Conservation (phyloP, 768 basidiomycete genomes). For the Crucibulum laeve region DNA sequence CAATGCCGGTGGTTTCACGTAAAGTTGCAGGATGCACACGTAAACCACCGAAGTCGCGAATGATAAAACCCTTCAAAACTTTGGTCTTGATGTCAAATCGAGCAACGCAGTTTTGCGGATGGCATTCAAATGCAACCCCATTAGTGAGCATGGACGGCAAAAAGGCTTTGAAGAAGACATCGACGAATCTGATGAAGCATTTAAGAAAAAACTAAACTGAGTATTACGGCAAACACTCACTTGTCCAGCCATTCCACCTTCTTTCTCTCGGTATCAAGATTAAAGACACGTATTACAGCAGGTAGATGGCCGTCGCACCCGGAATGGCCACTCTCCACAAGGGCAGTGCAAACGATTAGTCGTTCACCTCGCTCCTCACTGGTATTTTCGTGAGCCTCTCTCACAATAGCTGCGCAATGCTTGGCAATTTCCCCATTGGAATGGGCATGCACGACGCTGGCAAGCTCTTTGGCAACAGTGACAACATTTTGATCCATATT, state of each 20-base stretch:
- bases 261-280: constrained; percentile 47
- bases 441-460: constrained; percentile 44
- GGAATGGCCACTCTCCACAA: constrained; percentile 51
- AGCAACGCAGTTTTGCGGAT: constrained; percentile 57
- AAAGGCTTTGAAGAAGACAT: constrained; percentile 50
- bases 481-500: constrained; percentile 43
- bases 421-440: constrained; percentile 48
- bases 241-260: constrained; percentile 44
- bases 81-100: constrained; percentile 46
- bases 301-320: constrained; percentile 40
- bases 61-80: constrained; percentile 48
- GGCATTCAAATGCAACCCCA: constrained; percentile 56
- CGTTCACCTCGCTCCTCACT: constrained; percentile 45
- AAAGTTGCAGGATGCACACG: constrained; percentile 49
- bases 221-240: constrained; percentile 21
- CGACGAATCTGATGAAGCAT: constrained; percentile 32
- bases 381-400: constrained; percentile 46
- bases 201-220: constrained; percentile 4
- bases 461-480: constrained; percentile 52
- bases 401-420: constrained; percentile 48
- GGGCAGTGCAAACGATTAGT: constrained; percentile 51
- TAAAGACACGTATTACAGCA: constrained; percentile 46
- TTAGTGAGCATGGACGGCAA: constrained; percentile 49
- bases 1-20: constrained; percentile 43
- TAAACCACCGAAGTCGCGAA: constrained; percentile 56